Base-by-base conservation (phyloP, 106 monocot genomes). In the Allium sativum region DNA sequence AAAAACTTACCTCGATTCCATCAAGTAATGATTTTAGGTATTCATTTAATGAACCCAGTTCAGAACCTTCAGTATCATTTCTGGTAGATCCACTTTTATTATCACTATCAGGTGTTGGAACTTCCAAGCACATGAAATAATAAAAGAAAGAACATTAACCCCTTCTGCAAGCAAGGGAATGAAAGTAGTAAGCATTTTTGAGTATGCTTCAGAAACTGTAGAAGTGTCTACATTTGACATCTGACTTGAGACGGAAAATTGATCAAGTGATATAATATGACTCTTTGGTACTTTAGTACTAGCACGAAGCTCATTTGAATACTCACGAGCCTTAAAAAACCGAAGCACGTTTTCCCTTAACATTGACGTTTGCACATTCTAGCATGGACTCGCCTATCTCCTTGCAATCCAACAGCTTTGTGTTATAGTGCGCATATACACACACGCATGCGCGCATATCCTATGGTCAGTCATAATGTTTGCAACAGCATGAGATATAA, bases 121-220 rank as follows among this genome's bases (percentile, higher is more conserved):
- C 78, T 68, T 98, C 98, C 78, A 98, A 98, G 69, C 98, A 98
- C 98, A 98, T 92, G 59, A 98, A 98, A 77, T 92, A 92, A 71
- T 85, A 80, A 71, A 98, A 88, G 51, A 98, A 98, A 17, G 98
- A 82, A 69, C 98, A 17, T 55, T 4, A 40, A 96, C 98, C 92
- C 92, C 98, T 57, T 98, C 98, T 42, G 88, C 85, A 46, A 98
- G 84, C 73, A 92, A 84, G 63, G 98, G 98, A 78, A 98, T 82
- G 69, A 98, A 98, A 46, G 84, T 70, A 42, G 87, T 84, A 21
- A 98, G 79, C 91, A 98, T 85, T 72, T 83, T 98, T 45, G 88
- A 77, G 64, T 92, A 98, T 85, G 85, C 98, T 65, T 98, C 85
- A 68, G 92, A 88, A 72, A 82, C 62, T 41, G 67, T 63, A 62